Evolutionary conservation across 208 protist genomes (phyloP), one percentile per base, ranked within the genome.

Genomic region (Phytomonas serpens): DNA sequence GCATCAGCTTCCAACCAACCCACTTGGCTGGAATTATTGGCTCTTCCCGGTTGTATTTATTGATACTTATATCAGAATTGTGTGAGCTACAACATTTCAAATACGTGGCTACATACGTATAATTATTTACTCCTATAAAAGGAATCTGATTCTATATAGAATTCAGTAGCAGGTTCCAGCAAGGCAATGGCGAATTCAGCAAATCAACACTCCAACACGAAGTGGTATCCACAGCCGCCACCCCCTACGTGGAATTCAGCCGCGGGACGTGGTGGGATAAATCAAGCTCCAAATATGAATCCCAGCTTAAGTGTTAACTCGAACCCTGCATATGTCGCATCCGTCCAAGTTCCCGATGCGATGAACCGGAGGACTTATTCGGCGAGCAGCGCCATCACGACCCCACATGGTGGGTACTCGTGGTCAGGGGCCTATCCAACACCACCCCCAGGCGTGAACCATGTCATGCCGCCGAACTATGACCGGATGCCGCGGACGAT

Each of bases 371-470:
- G 40, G 40, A 47, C 40, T 47, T 47, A 47, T 47, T 47, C 40
- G 14, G 40, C 14, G 40, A 19, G 40, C 7, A 47, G 40, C 40
- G 40, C 40, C 16, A 19, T 19, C 40, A 47, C 40, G 7, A 47
- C 40, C 16, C 57, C 36, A 62, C 67, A 68, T 33, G 62, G 34
- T 31, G 27, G 65, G 7, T 30, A 57, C 40, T 36, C 61, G 30
- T 65, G 31, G 61, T 19, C 52, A 61, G 69, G 69, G 1, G 29
- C 69, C 23, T n/a, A 47, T 47, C 14, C 40, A 47, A 19, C 40
- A 47, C 40, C 40, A 47, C 7, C 9, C 2, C 14, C 14, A 47
- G 40, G 40, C 4, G 40, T 47, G 40, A 47, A 47, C 40, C 40
- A 47, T 3, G 40, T 3, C 40, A 47, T 19, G 40, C 40, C 40